Conservation (phyloP, 2,329 filamentous ascomycete species). For the Alternaria viburni region DNA sequence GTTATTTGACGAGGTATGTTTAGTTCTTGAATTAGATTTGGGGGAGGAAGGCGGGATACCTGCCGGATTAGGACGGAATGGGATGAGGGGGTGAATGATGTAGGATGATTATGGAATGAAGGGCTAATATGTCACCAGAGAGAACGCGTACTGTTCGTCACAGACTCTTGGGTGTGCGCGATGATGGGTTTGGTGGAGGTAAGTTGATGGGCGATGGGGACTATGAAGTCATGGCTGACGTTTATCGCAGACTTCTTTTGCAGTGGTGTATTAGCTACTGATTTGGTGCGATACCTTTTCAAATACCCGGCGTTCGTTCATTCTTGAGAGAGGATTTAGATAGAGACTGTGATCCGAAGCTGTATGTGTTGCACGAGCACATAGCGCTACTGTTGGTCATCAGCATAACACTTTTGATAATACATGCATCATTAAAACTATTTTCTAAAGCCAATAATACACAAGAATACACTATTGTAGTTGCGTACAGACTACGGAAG, state of each 20-base stretch:
- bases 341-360: not conserved
- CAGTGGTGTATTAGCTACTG: not conserved
- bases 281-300: too few relatives aligned
- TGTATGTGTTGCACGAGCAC: not conserved
- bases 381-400: not conserved
- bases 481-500: not conserved
- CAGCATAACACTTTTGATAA: not conserved
- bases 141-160: conserved; percentile 35
- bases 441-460: not conserved
- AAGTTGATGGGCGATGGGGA: not conserved
- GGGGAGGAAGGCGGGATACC: not conserved
- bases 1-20: conserved; percentile 46
- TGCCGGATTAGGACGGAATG: not conserved
- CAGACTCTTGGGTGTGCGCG: conserved; percentile 35
- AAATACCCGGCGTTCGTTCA: not conserved
- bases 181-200: conserved; percentile 5
- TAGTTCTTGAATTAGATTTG: too few relatives aligned
- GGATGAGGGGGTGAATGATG: not conserved
- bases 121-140: conserved; percentile 20
- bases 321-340: not conserved
- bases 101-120: not conserved
- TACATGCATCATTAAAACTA: not conserved
- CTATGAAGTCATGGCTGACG: not conserved
- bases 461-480: not conserved
- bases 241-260: not conserved